These are phyloP conservation scores for Pelargonium australe DNA, from an alignment of 441 rosid genomes.

Conservation along the genomic window DNA sequence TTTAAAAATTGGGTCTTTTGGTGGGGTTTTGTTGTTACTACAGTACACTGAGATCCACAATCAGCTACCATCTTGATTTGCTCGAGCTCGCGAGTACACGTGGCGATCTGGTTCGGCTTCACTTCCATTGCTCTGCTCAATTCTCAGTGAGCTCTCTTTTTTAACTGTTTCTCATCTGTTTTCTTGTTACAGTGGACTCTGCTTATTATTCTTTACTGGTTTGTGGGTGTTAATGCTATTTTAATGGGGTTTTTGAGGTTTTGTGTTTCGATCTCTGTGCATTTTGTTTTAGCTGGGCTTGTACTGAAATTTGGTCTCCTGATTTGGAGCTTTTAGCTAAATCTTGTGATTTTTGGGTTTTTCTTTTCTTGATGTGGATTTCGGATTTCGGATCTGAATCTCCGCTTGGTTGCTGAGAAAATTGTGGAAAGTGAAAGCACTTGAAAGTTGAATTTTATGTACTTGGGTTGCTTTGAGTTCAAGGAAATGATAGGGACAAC, in stretches of 20 bases:
- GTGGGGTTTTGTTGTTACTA: too few species aligned
- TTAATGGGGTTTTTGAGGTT: slow-evolving; percentile 17
- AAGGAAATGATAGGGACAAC: slow-evolving; percentile 23
- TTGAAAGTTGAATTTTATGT: slow-evolving; percentile 11
- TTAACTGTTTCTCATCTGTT: slow-evolving; percentile 11
- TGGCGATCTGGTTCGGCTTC: slow-evolving; percentile 48
- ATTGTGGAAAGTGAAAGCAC: slow-evolving; percentile 20
- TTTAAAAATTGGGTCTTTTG: too few species aligned
- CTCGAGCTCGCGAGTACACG: slow-evolving; percentile 41
- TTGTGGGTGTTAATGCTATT: slow-evolving; percentile 14
- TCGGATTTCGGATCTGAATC: slow-evolving; percentile 3
- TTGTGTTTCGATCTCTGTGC: slow-evolving; percentile 36
- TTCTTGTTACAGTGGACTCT: slow-evolving; percentile 8
- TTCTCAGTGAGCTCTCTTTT: slow-evolving; percentile 44
- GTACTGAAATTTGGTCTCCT: slow-evolving; percentile 20
- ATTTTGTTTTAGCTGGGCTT: slow-evolving; percentile 25
- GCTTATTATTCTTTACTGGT: slow-evolving; percentile 13
- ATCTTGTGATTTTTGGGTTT: slow-evolving; percentile 21
- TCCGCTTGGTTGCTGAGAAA: slow-evolving; percentile 26
- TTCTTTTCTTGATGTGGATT: slow-evolving; percentile 3
- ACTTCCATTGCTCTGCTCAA: slow-evolving; percentile 37
- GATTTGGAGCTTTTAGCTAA: slow-evolving; percentile 17
- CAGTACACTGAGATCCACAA: too few species aligned
- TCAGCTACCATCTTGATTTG: slow-evolving; percentile 43
- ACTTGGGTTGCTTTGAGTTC: slow-evolving; percentile 18